phyloP scores from a whole-genome alignment of 1,284 basidiomycete species.

The Wolfiporia cocos region DNA sequence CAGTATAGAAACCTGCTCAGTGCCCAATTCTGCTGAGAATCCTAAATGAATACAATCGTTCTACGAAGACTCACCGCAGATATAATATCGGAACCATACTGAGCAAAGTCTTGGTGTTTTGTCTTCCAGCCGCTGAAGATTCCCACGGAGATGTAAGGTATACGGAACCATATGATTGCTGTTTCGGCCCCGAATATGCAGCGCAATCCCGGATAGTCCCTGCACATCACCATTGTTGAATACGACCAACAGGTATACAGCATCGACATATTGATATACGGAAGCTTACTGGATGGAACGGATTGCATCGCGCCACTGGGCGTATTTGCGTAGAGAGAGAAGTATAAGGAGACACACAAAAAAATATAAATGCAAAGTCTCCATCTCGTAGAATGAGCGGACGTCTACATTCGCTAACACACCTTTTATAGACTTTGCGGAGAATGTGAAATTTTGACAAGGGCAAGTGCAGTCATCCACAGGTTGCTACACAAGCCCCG shows the following conservation, averaged over 20 bases:
- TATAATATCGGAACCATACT: constrained; percentile 16
- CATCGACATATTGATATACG: background rate
- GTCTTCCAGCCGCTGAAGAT: constrained; percentile 8
- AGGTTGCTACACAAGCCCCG: no score
- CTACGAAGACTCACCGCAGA: constrained; percentile 10
- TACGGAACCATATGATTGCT: constrained; percentile 11
- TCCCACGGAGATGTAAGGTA: constrained; percentile 14
- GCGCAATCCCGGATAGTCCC: constrained; percentile 17
- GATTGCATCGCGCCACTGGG: constrained; percentile 2
- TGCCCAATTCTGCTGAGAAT: background rate
- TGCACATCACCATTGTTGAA: background rate
- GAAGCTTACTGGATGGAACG: constrained; percentile 3
- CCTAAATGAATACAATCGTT: background rate
- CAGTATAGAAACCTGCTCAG: background rate
- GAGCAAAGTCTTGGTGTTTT: constrained; percentile 13
- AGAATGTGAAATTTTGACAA: no score
- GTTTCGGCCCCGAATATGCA: constrained; percentile 11
- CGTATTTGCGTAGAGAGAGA: background rate
- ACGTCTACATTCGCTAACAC: no score
- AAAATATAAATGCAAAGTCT: background rate
- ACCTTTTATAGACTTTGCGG: no score
- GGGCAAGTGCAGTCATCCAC: no score
- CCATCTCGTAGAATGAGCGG: no score
- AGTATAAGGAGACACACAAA: background rate
- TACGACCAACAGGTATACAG: background rate